Base-by-base conservation (phyloP, 2,329 filamentous ascomycete species). In the Alternaria solani region DNA sequence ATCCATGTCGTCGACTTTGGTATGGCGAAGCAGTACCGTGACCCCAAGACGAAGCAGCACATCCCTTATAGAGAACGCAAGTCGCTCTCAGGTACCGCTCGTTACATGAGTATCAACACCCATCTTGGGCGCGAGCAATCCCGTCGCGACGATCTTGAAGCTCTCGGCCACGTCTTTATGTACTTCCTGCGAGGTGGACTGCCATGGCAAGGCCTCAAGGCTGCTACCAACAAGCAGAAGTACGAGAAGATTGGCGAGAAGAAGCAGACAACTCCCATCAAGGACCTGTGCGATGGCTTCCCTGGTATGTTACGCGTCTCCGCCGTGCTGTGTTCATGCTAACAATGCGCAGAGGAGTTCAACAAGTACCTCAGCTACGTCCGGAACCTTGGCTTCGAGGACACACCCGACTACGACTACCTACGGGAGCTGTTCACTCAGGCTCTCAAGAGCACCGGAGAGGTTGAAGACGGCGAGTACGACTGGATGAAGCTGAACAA, bases 221-320 rank as follows among this genome's bases (percentile, higher is more conserved):
- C 88, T 71, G 88, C 88, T 16, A 90, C 88, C 57, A 90, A 90
- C 81, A 90, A 99, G 88, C 95, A 99, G 79, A 99, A 99, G 83
- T 99, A 99, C 79, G 95, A 99, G 83, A 98, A 98, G 87, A 99
- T 99, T 81, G 95, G 95, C 46, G 94, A 99, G 85, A 98, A 99
- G 90, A 99, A 99, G 85, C 95, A 98, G 83, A 97, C 94, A 0
- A 98, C 95, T 23, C 88, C 88, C 5, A 96, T 99, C 83, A 97
- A 97, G 83, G 95, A 99, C 73, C 88, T 99, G 16, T 98, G 94
- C 78, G 94, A 97, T 71, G 91, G 93, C 52, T 98, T 96, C 81
- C 94, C 95, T 67, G 87, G 87, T 89, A 83, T 41, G 81, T 78
- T 32, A 2, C 12, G 23, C 14, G 9, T 12, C 38, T 9, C 23